phyloP scores from a whole-genome alignment of 2,329 filamentous ascomycete species.

The Xenoacremonium recifei region DNA sequence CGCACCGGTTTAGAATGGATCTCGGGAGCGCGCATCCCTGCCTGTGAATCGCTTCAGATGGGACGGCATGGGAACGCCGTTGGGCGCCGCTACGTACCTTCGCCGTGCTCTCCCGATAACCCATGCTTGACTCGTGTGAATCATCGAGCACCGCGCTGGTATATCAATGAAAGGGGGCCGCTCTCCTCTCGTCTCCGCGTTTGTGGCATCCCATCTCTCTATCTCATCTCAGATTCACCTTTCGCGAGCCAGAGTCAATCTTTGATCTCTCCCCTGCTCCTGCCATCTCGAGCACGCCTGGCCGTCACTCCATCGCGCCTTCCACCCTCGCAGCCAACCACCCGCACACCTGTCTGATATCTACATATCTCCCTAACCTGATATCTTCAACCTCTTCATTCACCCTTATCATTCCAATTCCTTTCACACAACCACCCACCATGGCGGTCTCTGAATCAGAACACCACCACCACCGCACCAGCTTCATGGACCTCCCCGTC shows the following conservation, averaged over 20 bases:
- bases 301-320: too few species aligned
- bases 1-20: too few species aligned
- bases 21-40: too few species aligned
- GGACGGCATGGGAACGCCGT: too few species aligned
- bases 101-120: slow-evolving; percentile 21
- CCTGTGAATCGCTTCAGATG: too few species aligned
- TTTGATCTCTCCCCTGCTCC: too few species aligned
- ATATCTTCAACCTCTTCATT: slow-evolving; percentile 10
- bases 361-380: neutral
- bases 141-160: neutral
- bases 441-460: slow-evolving; percentile 17
- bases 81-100: neutral
- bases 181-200: neutral
- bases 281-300: too few species aligned
- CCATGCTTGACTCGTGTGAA: slow-evolving; percentile 9
- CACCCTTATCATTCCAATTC: slow-evolving; percentile 7
- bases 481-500: slow-evolving; percentile 40
- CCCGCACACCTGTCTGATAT: neutral
- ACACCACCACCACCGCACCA: slow-evolving; percentile 15
- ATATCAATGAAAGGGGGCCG: neutral
- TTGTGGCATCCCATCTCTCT: neutral
- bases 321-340: neutral
- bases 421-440: slow-evolving; percentile 10
- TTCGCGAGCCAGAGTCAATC: neutral
- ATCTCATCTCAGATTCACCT: neutral